Percentiles rank a stretch among this genome's conserved stretches.
Conservation (phyloP, 148 eudicot genomes). For the Arbutus unedo region DNA sequence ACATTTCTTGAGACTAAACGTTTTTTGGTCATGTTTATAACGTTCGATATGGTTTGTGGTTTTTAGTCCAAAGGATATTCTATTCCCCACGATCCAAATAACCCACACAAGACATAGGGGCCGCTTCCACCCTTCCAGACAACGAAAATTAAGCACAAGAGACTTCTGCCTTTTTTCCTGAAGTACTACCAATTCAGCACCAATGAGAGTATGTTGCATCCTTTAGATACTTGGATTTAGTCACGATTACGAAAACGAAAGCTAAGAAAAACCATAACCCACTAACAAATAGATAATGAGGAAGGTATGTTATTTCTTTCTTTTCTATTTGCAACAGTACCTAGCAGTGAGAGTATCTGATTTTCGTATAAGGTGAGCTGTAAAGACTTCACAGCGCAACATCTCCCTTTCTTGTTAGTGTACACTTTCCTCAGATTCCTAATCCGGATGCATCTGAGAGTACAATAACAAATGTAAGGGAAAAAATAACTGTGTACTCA, state of each 20-base stretch:
- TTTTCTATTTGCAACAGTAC: constrained; percentile 25
- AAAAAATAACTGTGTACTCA: neutral
- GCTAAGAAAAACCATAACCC: neutral
- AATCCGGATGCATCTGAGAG: constrained; percentile 88
- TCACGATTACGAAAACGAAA: neutral
- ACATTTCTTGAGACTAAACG: too few species aligned
- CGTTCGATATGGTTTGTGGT: too few species aligned
- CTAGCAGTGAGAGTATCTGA: constrained; percentile 95
- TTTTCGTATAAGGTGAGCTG: constrained; percentile 84
- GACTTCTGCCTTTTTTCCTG: neutral
- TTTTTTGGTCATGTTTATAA: too few species aligned
- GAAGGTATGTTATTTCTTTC: neutral
- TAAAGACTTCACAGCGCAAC: constrained; percentile 83
- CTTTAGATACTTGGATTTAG: neutral
- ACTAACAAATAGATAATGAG: neutral
- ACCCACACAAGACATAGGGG: neutral
- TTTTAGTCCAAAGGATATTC: neutral
- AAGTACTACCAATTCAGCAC: neutral
- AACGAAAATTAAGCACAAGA: neutral
- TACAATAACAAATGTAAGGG: constrained; percentile 17
- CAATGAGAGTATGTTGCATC: neutral
- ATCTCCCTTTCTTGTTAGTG: constrained; percentile 59
- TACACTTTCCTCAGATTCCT: constrained; percentile 82
- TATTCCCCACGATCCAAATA: neutral
- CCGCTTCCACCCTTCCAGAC: neutral